Evolutionary conservation across 345 rosid species (phyloP), one percentile per base, ranked within the genome.

Genomic region (Bruguiera sexangula): DNA sequence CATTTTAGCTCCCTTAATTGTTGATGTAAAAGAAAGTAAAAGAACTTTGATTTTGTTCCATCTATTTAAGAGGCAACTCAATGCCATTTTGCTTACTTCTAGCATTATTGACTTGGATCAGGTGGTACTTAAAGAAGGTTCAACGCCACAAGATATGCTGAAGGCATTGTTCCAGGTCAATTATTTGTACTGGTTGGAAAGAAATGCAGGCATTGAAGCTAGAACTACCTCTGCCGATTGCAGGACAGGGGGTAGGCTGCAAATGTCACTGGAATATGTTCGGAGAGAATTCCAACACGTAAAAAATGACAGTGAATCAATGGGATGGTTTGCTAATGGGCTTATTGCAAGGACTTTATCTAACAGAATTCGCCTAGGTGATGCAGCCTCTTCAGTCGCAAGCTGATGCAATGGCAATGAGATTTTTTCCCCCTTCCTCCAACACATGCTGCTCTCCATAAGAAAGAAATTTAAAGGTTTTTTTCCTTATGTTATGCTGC

Each of bases 111-210:
- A 50, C 56, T 32, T 69, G 58, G 3, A 65, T 71, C 89, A 94
- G 98, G 97, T 94, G 48, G 86, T 86, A 80, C 96, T 95, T 65
- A 90, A 92, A 77, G 93, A 95, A 80, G 86, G 80, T 72, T 73
- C 84, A 58, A 82, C 84, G 8, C 92, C 84, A 46, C 90, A 87
- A 81, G 97, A 88, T 85, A 88, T 92, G 99, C 96, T 95, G 46
- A 92, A 89, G 85, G 90, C 97, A 30, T 58, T 90, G 76, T 92
- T 95, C 83, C 97, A 95, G 74, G 99, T 87, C 50, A 91, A 82
- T 71, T 95, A 91, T 56, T 86, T 95, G 70, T 95, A 87, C 80
- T 95, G 99, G 99, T 74, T 95, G 75, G 99, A 92, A 82, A 87
- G 81, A 74, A 90, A 92, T 69, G 97, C 99, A 3, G 99, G 99